These are phyloP conservation scores for Microcos paniculata DNA, from an alignment of 345 rosid species.

Conservation along the genomic window DNA sequence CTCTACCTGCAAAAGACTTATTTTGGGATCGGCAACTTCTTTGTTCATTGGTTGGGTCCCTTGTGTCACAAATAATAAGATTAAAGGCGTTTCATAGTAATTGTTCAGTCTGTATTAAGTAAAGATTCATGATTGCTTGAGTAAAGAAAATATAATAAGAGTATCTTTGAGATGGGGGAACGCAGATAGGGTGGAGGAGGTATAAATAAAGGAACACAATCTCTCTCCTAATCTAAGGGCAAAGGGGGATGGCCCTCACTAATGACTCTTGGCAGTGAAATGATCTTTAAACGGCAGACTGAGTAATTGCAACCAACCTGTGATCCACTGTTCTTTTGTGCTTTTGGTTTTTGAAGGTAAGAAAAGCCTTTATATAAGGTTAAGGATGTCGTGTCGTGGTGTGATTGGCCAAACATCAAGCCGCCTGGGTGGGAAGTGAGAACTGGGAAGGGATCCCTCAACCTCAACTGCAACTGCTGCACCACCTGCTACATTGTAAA, in stretches of 20 bases:
- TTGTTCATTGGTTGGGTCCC: too few relatives aligned
- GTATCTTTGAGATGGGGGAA: background rate
- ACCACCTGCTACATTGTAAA: constrained; percentile 15
- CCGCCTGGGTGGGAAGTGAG: constrained; percentile 88
- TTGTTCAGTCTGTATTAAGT: too few relatives aligned
- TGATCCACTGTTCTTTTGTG: background rate
- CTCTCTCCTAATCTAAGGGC: background rate
- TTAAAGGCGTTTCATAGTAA: too few relatives aligned
- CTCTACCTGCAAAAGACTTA: too few relatives aligned
- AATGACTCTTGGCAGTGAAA: background rate
- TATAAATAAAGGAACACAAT: too few relatives aligned
- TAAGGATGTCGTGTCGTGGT: constrained; percentile 87
- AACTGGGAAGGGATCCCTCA: too few relatives aligned
- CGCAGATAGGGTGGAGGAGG: background rate
- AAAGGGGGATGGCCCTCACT: background rate
- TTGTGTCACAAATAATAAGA: too few relatives aligned
- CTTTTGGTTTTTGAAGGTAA: constrained; percentile 41
- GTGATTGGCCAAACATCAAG: constrained; percentile 83
- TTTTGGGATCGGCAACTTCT: too few relatives aligned
- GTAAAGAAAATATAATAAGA: too few relatives aligned
- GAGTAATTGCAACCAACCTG: background rate
- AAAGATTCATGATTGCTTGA: too few relatives aligned
- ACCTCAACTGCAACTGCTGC: constrained; percentile 25
- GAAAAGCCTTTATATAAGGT: constrained; percentile 82
- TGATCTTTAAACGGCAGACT: background rate